Conservation (phyloP, 257 asterid species). For the Cordia subcordata region DNA sequence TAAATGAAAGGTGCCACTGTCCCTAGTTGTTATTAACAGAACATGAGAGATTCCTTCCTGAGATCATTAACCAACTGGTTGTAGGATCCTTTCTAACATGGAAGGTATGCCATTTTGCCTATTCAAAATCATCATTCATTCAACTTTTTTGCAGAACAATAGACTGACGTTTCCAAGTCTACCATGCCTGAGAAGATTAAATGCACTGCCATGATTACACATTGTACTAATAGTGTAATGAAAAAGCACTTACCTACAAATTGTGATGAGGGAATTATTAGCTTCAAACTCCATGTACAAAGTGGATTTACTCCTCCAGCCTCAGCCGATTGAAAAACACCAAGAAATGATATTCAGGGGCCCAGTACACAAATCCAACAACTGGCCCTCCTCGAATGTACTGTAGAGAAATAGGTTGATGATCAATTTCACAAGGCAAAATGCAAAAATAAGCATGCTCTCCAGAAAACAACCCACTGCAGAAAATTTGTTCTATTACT, state of each 20-base stretch:
- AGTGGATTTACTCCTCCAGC: constrained; percentile 53
- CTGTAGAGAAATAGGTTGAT: constrained; percentile 40
- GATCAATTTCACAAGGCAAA: constrained; percentile 9
- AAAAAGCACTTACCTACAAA: constrained; percentile 32
- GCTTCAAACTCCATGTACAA: constrained; percentile 22
- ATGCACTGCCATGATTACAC: neutral
- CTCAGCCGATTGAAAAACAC: constrained; percentile 82
- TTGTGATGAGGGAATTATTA: constrained; percentile 21
- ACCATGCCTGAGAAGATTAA: no score
- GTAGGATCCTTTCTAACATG: no score
- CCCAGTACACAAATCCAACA: constrained; percentile 92
- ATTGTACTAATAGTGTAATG: neutral
- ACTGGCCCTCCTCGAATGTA: constrained; percentile 91
- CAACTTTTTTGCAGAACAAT: no score
- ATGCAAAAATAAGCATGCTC: constrained; percentile 2
- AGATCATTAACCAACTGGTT: no score
- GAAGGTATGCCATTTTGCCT: no score
- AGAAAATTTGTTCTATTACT: neutral
- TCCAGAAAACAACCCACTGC: constrained; percentile 3
- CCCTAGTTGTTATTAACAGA: no score
- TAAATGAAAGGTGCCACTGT: no score
- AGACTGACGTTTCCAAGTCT: no score
- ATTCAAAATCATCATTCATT: no score
- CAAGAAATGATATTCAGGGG: constrained; percentile 82
- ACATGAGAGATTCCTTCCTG: no score